Base-by-base conservation (phyloP, 164 flowering plant genomes). In the Tetrastigma voinierianum region DNA sequence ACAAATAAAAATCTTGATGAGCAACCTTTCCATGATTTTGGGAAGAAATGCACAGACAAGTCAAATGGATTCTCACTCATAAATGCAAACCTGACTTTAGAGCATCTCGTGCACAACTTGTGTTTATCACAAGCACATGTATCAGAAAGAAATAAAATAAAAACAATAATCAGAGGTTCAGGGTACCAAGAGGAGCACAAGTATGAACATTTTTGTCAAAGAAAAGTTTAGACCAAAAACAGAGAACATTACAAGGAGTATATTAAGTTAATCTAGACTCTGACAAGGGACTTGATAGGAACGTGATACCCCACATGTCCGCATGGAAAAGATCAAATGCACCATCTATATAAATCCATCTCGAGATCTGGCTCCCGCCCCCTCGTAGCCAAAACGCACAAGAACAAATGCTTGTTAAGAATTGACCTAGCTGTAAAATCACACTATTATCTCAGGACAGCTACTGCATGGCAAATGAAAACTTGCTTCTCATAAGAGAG, bases 271-370 rank as follows among this genome's bases (percentile, higher is more conserved):
- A 45, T 60, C n/a, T 10, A 32, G 6, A 61, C 56, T 12, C 20
- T 14, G 12, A 58, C 17, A 23, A 25, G 66, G n/a, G n/a, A n/a
- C n/a, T n/a, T n/a, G n/a, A n/a, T 3, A 20, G 44, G 23, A 20
- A 21, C n/a, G 6, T 44, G 24, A 18, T 57, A 70, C 97, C 91
- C 96, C 47, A 94, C 98, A 78, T 94, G 98, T 57, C 98, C 98
- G 98, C 98, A 82, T 94, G 98, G 57, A 94, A 94, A 67, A 94
- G 97, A 86, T 94, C 98, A 82, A 94, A 94, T 45, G 98, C 97
- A 68, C 98, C 98, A 81, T 90, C 97, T 52, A 94, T 94, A 61
- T 94, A 94, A 61, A 94, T n/a, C 74, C 66, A 94, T 86, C 59
- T n/a, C 92, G 95, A 60, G 97, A 83, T 90, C 91, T 20, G 88